Evolutionary conservation across 495 filamentous ascomycete species (phyloP).

Genomic region (Astrothelium subdiscretum): DNA sequence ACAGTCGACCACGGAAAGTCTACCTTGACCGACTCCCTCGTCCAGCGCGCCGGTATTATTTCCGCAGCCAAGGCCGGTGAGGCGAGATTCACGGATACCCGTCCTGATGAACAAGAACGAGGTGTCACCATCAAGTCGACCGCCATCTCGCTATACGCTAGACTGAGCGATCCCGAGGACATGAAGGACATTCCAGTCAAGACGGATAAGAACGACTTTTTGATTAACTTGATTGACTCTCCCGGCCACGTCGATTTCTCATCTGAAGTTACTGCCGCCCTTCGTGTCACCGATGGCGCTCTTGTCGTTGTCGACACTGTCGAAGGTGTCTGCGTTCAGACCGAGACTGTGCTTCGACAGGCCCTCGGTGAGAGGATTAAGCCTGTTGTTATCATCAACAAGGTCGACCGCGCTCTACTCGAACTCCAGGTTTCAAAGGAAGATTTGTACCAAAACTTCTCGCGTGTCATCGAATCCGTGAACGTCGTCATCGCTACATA

Average conservation of each 20-base stretch:
- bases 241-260: conserved; percentile 99
- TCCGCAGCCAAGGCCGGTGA: conserved; percentile 96
- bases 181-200: conserved; percentile 89
- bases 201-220: conserved; percentile 83
- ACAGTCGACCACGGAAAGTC: conserved; percentile 98
- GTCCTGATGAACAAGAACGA: conserved; percentile 95
- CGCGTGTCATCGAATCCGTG: conserved; percentile 97
- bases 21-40: conserved; percentile 95
- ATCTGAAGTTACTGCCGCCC: conserved; percentile 96
- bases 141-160: conserved; percentile 94
- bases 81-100: conserved; percentile 90
- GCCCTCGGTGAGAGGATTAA: conserved; percentile 99
- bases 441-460: conserved; percentile 99
- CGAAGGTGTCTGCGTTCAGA: conserved; percentile 99
- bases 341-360: conserved; percentile 98
- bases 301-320: conserved; percentile 99
- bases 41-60: conserved; percentile 99
- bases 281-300: conserved; percentile 99
- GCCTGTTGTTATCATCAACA: conserved; percentile 99
- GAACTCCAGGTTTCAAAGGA: conserved; percentile 97
- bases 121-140: conserved; percentile 99
- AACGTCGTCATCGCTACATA: conserved; percentile 99
- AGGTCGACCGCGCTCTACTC: conserved; percentile 97
- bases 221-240: conserved; percentile 99
- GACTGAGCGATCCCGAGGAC: conserved; percentile 70